Conservation (phyloP, 1,139 yeast species). For the Lodderomyces pseudojiufengensis region DNA sequence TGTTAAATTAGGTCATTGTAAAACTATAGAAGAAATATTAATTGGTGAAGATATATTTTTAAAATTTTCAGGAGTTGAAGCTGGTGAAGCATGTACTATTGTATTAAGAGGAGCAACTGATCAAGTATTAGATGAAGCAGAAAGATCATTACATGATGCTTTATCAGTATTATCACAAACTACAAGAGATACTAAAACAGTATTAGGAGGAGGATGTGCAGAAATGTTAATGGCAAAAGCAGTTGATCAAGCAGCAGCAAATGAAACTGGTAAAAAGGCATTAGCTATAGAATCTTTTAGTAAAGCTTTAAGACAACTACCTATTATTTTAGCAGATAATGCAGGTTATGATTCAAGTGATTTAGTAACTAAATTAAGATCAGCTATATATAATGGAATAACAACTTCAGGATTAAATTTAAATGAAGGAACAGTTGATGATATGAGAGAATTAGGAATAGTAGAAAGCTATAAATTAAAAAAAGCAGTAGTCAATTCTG, state of each 20-base stretch:
- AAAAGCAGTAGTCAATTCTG: conserved; percentile 92
- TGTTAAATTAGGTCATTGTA: conserved; percentile 86
- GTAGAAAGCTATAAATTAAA: conserved; percentile 91
- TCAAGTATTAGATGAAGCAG: conserved; percentile 94
- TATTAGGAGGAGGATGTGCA: conserved; percentile 96
- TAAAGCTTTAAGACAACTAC: conserved; percentile 88
- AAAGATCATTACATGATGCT: conserved; percentile 96
- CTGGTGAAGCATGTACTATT: conserved; percentile 95
- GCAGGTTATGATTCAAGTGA: conserved; percentile 97
- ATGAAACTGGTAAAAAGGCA: conserved; percentile 89
- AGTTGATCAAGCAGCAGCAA: conserved; percentile 92
- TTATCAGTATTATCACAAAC: conserved; percentile 93
- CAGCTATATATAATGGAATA: conserved; percentile 91
- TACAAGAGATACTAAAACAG: conserved; percentile 89
- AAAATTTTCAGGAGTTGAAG: conserved; percentile 90
- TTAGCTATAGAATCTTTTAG: conserved; percentile 95
- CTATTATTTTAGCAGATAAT: conserved; percentile 92
- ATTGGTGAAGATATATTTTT: conserved; percentile 88
- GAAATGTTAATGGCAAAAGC: conserved; percentile 99
- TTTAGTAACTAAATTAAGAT: conserved; percentile 82
- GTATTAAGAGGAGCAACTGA: conserved; percentile 97
- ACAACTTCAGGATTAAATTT: conserved; percentile 88
- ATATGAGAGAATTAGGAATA: conserved; percentile 90
- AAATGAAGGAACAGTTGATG: conserved; percentile 78
- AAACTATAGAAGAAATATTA: conserved; percentile 81